phyloP scores from a whole-genome alignment of 257 asterid species.

The Mitragyna speciosa region DNA sequence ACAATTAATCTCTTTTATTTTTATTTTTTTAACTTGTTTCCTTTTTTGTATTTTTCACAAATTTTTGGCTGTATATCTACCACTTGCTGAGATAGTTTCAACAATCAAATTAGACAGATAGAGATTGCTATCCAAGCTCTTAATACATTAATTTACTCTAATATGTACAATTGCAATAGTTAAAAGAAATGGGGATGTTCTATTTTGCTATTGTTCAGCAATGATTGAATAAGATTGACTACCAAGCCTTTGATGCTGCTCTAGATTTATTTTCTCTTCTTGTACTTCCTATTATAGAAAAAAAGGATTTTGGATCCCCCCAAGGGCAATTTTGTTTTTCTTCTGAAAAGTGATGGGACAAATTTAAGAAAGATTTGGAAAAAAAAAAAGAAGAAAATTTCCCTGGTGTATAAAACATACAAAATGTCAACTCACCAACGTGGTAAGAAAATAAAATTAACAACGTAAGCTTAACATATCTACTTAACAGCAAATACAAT shows the following conservation, averaged over 20 bases:
- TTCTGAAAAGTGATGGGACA: not conserved
- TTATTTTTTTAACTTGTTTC: not conserved
- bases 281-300: not conserved
- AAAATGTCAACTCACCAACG: too few species aligned
- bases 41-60: not conserved
- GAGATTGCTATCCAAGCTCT: not conserved
- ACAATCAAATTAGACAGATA: not conserved
- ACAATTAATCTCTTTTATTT: not conserved
- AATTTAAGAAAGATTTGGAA: too few species aligned
- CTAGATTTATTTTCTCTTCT: not conserved
- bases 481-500: too few species aligned
- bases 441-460: too few species aligned
- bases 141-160: not conserved
- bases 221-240: not conserved
- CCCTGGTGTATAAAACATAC: not conserved
- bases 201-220: not conserved
- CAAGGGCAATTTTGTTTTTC: not conserved
- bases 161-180: not conserved
- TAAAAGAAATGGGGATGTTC: not conserved
- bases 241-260: not conserved
- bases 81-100: constrained; percentile 7
- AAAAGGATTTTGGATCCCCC: not conserved
- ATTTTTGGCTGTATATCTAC: not conserved
- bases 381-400: too few species aligned
- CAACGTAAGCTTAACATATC: not conserved